Evolutionary conservation across 345 rosid species (phyloP).

Genomic region (Eucalyptus sp.): DNA sequence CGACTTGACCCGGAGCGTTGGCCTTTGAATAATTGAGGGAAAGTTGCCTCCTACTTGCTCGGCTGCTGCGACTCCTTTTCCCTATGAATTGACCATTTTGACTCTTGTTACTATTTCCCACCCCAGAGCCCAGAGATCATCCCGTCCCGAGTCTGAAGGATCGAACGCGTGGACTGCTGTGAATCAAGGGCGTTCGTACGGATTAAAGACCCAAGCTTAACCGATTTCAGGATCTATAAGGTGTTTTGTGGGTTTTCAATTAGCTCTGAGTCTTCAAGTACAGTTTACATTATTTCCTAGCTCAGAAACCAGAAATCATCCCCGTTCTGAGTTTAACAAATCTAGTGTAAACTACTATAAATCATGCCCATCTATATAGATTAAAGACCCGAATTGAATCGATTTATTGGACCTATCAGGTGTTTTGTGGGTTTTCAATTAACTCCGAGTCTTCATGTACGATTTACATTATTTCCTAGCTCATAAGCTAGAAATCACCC

Average conservation of each 20-base stretch:
- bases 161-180: no score
- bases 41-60: neutral
- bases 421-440: no score
- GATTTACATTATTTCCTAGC: no score
- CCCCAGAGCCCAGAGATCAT: no score
- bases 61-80: neutral
- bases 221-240: neutral
- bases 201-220: no score
- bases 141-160: no score
- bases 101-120: neutral
- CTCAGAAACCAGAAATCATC: neutral
- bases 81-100: neutral
- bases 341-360: neutral
- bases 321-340: neutral
- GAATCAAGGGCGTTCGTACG: no score
- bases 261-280: neutral
- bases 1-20: neutral
- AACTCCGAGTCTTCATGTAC: no score
- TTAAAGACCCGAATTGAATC: neutral
- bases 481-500: no score
- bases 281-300: neutral
- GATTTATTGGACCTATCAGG: no score
- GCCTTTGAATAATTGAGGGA: neutral
- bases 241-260: neutral
- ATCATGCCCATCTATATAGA: neutral